These are phyloP conservation scores for Paecilomyces niveus DNA, from an alignment of 2,329 filamentous ascomycete genomes.

Conservation along the genomic window DNA sequence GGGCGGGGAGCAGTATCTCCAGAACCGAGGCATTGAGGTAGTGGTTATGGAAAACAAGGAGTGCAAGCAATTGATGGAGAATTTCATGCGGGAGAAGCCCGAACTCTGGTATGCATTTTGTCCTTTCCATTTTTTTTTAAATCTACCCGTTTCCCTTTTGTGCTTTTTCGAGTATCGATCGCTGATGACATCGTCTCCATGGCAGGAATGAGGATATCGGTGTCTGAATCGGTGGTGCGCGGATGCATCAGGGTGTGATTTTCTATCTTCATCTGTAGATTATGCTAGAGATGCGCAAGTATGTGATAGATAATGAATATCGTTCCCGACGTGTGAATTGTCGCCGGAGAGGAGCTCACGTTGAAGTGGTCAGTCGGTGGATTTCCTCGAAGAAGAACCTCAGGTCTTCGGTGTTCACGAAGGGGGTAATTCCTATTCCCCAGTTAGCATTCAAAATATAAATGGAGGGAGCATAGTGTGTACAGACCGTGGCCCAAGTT, in stretches of 20 bases:
- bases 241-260: conserved; percentile 1
- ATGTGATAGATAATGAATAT: neutral
- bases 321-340: neutral
- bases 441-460: conserved; percentile 13
- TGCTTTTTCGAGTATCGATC: conserved; percentile 2
- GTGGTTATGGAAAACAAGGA: conserved; percentile 60
- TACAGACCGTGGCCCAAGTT: conserved; percentile 81
- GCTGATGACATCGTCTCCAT: conserved; percentile 9
- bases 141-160: conserved; percentile 1
- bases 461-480: conserved; percentile 2
- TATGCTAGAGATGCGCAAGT: neutral
- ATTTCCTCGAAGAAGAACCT: conserved; percentile 93
- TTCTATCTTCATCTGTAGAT: conserved; percentile 1
- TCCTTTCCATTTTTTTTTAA: conserved; percentile 6
- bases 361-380: conserved; percentile 50
- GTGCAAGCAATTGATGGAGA: conserved; percentile 62
- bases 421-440: conserved; percentile 76
- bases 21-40: conserved; percentile 62
- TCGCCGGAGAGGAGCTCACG: neutral
- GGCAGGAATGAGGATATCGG: conserved; percentile 55
- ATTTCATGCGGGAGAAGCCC: conserved; percentile 65
- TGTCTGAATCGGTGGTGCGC: conserved; percentile 26
- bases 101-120: conserved; percentile 55
- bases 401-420: conserved; percentile 87
- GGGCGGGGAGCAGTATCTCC: conserved; percentile 65